Evolutionary conservation across 306 rosid species (phyloP), one percentile per base, ranked within the genome.

Genomic region (Geum urbanum): DNA sequence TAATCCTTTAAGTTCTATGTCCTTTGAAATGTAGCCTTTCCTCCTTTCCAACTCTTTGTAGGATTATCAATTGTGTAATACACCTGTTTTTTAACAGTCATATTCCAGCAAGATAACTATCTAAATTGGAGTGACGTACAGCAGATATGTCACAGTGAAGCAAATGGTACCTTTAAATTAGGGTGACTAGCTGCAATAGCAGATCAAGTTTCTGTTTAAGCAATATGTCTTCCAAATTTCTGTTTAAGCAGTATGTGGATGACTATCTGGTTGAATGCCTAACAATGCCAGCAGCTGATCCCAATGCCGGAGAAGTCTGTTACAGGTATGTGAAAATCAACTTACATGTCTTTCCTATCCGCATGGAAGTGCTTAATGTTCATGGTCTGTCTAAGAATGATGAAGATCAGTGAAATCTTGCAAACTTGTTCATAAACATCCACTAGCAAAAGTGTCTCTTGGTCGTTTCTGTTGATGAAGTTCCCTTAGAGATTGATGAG

Each of bases 191-290:
- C 66, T 15, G 92, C 95, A 66, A 0, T 24, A 95, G 87, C 71
- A 83, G 11, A 72, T 95, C 97, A 69, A 95, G 92, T 86, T 89
- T 95, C 92, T 91, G 88, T 79, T 89, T 86, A 69, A 91, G 97
- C 79, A 95, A 77, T 70, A 95, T 95, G 79, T 95, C 99, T 79
- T 91, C 97, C 27, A 24, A 24, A 2, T 24, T 24, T 24, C 27
- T 24, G 27, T 24, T 24, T 24, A 24, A 24, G 27, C 27, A 24
- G 27, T 24, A 94, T 77, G 99, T 87, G 64, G 99, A 94, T 78
- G 95, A 91, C 77, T 91, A 94, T 82, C 97, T 91, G 53, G 96
- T 94, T 74, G 85, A 94, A 66, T 94, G 97, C 41, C 91, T 91
- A 77, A 77, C 86, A 62, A 81, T 79, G 70, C 97, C 99, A 67